phyloP scores from a whole-genome alignment of 2,329 filamentous ascomycete species.

The Cladophialophora carrionii region DNA sequence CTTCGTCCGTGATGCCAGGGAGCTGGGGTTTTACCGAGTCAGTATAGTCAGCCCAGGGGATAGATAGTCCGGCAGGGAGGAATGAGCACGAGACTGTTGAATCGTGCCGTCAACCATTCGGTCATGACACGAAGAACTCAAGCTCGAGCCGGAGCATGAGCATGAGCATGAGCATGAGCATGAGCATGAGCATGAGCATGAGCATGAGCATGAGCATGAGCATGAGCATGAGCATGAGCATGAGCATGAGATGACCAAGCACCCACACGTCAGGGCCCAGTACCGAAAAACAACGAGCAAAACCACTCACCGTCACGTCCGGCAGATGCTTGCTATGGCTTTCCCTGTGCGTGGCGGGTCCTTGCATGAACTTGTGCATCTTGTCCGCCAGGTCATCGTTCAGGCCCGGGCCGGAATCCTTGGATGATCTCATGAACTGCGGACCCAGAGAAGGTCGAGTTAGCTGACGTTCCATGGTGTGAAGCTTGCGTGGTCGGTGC shows the following conservation, averaged over 20 bases:
- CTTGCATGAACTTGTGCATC: conserved; percentile 29
- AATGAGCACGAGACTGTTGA: background rate
- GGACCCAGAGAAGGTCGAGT: background rate
- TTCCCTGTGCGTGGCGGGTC: conserved; percentile 28
- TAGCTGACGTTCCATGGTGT: background rate
- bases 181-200: background rate
- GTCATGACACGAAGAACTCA: background rate
- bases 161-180: background rate
- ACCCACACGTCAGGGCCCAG: no score
- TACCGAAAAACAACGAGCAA: no score
- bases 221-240: background rate
- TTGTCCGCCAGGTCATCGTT: conserved; percentile 32
- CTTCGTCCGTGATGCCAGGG: conserved; percentile 31
- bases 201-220: background rate
- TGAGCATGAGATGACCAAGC: no score
- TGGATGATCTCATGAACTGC: conserved; percentile 24
- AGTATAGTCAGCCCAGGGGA: background rate
- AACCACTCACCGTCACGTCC: conserved; percentile 23
- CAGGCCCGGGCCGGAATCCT: conserved; percentile 21
- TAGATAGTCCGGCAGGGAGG: background rate
- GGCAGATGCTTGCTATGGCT: conserved; percentile 33
- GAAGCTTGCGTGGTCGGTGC: background rate
- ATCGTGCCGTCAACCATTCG: background rate
- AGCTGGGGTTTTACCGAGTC: background rate
- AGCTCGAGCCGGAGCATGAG: background rate